These are phyloP conservation scores for Eurotiales sp. DNA, from an alignment of 2,329 filamentous ascomycete genomes.

Conservation along the genomic window DNA sequence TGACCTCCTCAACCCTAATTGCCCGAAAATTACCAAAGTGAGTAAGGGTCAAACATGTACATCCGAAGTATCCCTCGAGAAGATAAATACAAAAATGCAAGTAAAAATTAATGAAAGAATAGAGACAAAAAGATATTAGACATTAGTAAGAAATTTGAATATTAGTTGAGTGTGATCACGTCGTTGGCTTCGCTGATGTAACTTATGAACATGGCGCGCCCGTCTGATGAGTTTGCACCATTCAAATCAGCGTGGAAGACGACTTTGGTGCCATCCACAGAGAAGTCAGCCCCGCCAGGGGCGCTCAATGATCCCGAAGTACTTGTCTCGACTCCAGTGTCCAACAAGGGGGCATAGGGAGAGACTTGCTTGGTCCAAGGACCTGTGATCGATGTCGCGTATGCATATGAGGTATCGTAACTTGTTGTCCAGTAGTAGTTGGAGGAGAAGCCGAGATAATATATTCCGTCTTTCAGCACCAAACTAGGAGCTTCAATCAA, in stretches of 20 bases:
- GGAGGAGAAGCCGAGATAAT: constrained; percentile 56
- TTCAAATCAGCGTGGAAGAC: constrained; percentile 27
- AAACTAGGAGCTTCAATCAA: constrained; percentile 56
- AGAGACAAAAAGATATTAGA: no score
- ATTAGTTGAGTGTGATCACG: constrained; percentile 14
- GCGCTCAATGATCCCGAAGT: constrained; percentile 24
- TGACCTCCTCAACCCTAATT: background rate
- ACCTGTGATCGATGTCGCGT: constrained; percentile 28
- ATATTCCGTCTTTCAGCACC: constrained; percentile 43
- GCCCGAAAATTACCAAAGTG: background rate
- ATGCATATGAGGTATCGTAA: constrained; percentile 57
- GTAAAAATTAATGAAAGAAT: no score
- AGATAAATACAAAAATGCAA: no score
- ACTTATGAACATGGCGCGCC: constrained; percentile 21
- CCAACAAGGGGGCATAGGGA: constrained; percentile 22
- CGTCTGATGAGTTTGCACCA: constrained; percentile 18
- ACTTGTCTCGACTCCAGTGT: constrained; percentile 20
- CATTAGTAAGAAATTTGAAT: no score
- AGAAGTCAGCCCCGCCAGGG: constrained; percentile 29
- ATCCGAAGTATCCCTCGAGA: background rate
- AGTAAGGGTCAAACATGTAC: background rate
- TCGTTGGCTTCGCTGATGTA: constrained; percentile 14
- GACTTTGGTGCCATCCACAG: constrained; percentile 22
- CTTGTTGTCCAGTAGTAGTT: constrained; percentile 50
- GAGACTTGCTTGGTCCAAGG: constrained; percentile 26